These are phyloP conservation scores for Leccinum incarnatum DNA, from an alignment of 768 basidiomycete species.

Conservation along the genomic window DNA sequence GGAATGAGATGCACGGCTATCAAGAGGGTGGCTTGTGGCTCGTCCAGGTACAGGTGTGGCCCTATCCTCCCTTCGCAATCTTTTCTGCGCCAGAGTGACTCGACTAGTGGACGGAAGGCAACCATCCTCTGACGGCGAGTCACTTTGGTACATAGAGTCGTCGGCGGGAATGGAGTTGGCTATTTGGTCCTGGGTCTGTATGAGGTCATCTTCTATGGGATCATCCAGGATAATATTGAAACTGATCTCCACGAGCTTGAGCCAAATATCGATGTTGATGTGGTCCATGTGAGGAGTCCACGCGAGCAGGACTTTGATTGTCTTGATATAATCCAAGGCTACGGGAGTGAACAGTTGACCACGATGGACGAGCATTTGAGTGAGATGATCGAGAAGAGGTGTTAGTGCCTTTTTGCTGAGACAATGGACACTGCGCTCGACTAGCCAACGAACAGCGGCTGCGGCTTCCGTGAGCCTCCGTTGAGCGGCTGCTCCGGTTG, in stretches of 20 bases:
- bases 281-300: conserved; percentile 79
- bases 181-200: conserved; percentile 25
- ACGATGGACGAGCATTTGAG: conserved; percentile 53
- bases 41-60: conserved; percentile 19
- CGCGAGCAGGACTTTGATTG: conserved; percentile 60
- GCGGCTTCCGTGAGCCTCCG: conserved; percentile 68
- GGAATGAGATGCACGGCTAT: conserved; percentile 25
- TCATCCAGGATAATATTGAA: conserved; percentile 80
- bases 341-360: conserved; percentile 58
- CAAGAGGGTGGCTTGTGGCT: conserved; percentile 18
- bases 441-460: conserved; percentile 67
- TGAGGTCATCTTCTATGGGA: conserved; percentile 35
- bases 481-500: conserved; percentile 44
- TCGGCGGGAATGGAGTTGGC: conserved; percentile 10
- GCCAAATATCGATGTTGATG: conserved; percentile 64
- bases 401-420: conserved; percentile 56
- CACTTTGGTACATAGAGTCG: conserved; percentile 34
- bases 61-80: conserved; percentile 23
- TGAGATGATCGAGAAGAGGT: conserved; percentile 62
- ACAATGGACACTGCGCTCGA: conserved; percentile 55
- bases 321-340: conserved; percentile 79
- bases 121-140: conserved; percentile 30
- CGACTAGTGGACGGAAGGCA: conserved; percentile 31
- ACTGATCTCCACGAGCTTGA: conserved; percentile 59
- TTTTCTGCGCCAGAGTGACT: conserved; percentile 21